Base-by-base conservation (phyloP, 2,329 filamentous ascomycete genomes). In the Ophiosphaerella korrae region DNA sequence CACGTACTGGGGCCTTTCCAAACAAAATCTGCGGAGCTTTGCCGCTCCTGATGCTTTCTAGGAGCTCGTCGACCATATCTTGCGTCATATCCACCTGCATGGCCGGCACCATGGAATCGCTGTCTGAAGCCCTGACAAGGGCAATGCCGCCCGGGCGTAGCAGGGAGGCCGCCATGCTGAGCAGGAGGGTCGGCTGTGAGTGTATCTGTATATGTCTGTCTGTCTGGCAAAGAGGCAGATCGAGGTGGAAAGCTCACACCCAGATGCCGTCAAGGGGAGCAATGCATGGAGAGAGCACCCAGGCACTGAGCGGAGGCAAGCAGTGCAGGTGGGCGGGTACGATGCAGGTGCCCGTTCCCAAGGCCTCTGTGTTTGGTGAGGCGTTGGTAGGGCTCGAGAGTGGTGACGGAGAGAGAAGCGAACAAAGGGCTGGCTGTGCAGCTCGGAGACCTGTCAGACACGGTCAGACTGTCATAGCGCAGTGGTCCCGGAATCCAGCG, bases 61-160 rank as follows among this genome's bases (percentile, higher is more conserved):
- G 64, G 48, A 76, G 70, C 60, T 73, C 73, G 60, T 76, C 68
- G 63, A 75, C 59, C 42, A 75, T 67, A 52, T 74, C 70, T 50
- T 74, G 67, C 58, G 66, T 68, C 54, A 76, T 73, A 42, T 75
- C 72, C 43, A 76, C 62, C 59, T 74, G 73, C 73, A 76, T 75
- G 65, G 69, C 71, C 57, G 74, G 72, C 48, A 71, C 66, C 52
- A 72, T 66, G 26, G 26, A 29, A 59, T 72, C 63, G 63, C 62
- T 53, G 52, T 74, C 72, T 45, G 74, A 73, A 46, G 73, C 74
- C 12, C 73, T 73, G 42, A 66, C 52, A 50, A 76, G 73, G 65
- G 70, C 67, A 65, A 75, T 70, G 66, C 63, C 64, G 8, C 52
- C 51, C 16, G 64, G 18, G 42, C 64, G 54, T 45, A 68, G 57